Conservation (phyloP, 345 rosid species). For the Citrus sp. region DNA sequence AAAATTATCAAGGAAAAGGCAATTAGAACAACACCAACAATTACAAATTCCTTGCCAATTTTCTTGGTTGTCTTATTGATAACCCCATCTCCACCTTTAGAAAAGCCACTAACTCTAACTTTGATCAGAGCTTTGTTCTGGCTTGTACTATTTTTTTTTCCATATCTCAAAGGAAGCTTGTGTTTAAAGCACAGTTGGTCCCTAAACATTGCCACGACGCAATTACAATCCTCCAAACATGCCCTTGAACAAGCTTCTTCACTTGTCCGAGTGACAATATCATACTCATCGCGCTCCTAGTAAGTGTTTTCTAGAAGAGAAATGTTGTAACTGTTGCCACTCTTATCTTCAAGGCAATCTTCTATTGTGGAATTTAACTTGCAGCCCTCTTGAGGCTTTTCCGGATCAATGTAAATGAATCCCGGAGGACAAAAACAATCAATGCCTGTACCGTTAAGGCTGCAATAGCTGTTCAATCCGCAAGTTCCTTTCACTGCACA, state of each 20-base stretch:
- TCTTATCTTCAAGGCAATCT: background rate
- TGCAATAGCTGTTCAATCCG: background rate
- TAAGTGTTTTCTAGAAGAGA: background rate
- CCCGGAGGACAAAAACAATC: slow-evolving; percentile 2
- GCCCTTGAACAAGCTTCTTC: background rate
- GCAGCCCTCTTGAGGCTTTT: background rate
- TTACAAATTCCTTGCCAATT: background rate
- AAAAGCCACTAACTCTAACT: background rate
- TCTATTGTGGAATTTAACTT: background rate
- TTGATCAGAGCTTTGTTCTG: background rate
- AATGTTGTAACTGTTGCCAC: background rate
- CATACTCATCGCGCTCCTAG: background rate
- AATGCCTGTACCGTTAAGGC: background rate
- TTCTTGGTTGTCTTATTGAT: background rate
- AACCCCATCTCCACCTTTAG: background rate
- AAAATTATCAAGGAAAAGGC: background rate
- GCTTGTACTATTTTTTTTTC: background rate
- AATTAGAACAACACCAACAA: slow-evolving; percentile 8
- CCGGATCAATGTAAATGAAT: background rate
- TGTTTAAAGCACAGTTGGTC: background rate
- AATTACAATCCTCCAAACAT: background rate
- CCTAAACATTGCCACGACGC: background rate
- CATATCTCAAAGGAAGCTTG: slow-evolving; percentile 9
- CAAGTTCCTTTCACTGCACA: background rate
- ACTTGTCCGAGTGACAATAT: background rate